A percentile compares a stretch with the other conserved stretches of the same genome.
phyloP scores from a whole-genome alignment of 805 yeast species.

The Hanseniaspora pseudoguilliermondii region DNA sequence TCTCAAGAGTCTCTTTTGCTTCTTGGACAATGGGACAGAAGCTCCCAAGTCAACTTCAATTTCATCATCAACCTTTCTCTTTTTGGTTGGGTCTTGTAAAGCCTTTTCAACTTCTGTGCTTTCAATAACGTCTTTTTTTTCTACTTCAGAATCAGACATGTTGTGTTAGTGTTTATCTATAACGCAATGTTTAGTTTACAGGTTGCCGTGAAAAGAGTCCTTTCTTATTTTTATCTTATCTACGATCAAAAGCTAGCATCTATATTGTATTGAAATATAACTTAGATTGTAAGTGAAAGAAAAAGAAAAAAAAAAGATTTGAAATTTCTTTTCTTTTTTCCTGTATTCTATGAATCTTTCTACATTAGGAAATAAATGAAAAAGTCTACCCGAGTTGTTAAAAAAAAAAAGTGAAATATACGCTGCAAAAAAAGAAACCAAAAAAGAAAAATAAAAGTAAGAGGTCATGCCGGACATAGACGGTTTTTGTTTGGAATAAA shows the following conservation, averaged over 20 bases:
- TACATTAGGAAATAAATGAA: too few relatives aligned
- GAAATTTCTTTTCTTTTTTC: too few relatives aligned
- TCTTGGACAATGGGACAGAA: conserved; percentile 76
- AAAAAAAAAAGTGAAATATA: too few relatives aligned
- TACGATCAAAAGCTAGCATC: not conserved
- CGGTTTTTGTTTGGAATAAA: too few relatives aligned
- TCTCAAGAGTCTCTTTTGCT: conserved; percentile 75
- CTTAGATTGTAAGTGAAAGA: too few relatives aligned
- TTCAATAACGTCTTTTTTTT: conserved; percentile 12
- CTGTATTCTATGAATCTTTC: too few relatives aligned
- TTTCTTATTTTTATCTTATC: not conserved
- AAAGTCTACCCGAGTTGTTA: too few relatives aligned
- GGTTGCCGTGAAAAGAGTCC: not conserved
- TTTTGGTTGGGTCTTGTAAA: conserved; percentile 26
- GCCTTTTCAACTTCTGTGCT: conserved; percentile 26
- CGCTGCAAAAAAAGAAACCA: too few relatives aligned
- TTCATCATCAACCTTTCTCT: conserved; percentile 36
- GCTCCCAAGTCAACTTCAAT: conserved; percentile 56
- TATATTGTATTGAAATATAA: not conserved
- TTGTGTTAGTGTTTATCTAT: not conserved
- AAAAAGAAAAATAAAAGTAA: too few relatives aligned
- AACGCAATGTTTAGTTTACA: not conserved
- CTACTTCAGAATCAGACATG: conserved; percentile 1
- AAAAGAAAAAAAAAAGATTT: too few relatives aligned
- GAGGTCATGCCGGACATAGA: too few relatives aligned